phyloP scores from a whole-genome alignment of 2,329 filamentous ascomycete genomes.

The Sporothrix brunneoviolacea region DNA sequence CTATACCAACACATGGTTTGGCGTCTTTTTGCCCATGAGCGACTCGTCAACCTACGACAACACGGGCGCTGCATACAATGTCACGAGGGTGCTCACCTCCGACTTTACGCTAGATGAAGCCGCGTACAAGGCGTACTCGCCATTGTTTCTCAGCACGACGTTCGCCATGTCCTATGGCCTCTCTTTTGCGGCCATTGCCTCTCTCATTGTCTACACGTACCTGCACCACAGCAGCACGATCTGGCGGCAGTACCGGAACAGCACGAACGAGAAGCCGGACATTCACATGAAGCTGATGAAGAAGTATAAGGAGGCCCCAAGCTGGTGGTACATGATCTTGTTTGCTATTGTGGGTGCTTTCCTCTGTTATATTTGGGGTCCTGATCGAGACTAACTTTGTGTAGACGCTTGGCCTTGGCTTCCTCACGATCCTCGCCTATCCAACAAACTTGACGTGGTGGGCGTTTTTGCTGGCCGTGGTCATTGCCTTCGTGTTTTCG shows the following conservation, averaged over 20 bases:
- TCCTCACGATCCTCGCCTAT: slow-evolving; percentile 51
- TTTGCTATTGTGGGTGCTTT: slow-evolving; percentile 48
- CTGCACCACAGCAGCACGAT: slow-evolving; percentile 63
- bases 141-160: slow-evolving; percentile 63
- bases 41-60: slow-evolving; percentile 68
- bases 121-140: slow-evolving; percentile 61
- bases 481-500: slow-evolving; percentile 57
- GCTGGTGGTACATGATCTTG: slow-evolving; percentile 57
- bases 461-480: slow-evolving; percentile 61
- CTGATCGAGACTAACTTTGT: not conserved
- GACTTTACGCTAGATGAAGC: slow-evolving; percentile 56
- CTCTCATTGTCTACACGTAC: slow-evolving; percentile 61
- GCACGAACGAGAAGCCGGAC: slow-evolving; percentile 53
- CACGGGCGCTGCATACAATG: slow-evolving; percentile 57
- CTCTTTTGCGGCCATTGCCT: slow-evolving; percentile 64
- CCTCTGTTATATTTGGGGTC: too few relatives aligned
- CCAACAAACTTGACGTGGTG: slow-evolving; percentile 66
- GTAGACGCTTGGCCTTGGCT: slow-evolving; percentile 46
- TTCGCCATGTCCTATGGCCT: slow-evolving; percentile 65
- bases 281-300: slow-evolving; percentile 59
- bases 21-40: slow-evolving; percentile 59
- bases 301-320: slow-evolving; percentile 56
- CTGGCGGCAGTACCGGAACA: slow-evolving; percentile 54
- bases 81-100: slow-evolving; percentile 53
- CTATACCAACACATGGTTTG: slow-evolving; percentile 60